phyloP scores from a whole-genome alignment of 305 asterid species.

The Plantago lanceolata region DNA sequence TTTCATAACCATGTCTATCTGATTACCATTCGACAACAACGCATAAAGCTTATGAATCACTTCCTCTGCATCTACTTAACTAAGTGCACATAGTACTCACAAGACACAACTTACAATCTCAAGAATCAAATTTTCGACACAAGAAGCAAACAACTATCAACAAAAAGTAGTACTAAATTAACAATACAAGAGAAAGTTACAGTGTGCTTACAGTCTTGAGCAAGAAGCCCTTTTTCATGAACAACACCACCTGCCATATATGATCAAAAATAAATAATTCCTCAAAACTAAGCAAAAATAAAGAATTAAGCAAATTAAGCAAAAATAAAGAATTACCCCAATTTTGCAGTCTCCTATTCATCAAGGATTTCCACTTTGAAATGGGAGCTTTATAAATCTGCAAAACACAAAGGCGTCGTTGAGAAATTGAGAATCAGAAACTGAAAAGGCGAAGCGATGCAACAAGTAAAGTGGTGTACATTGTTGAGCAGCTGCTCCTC shows the following conservation, averaged over 20 bases:
- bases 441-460: too few species aligned
- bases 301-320: neutral
- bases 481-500: conserved; percentile 50
- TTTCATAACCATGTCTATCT: neutral
- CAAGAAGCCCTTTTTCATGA: conserved; percentile 85
- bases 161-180: neutral
- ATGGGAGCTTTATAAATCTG: conserved; percentile 74
- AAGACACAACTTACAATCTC: neutral
- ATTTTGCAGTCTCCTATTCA: conserved; percentile 79
- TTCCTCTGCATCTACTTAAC: too few species aligned
- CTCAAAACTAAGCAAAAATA: neutral
- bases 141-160: neutral
- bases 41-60: neutral
- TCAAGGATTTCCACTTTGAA: conserved; percentile 83
- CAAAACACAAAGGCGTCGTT: conserved; percentile 3
- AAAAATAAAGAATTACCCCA: conserved; percentile 53
- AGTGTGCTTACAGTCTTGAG: conserved; percentile 63
- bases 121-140: neutral
- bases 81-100: neutral
- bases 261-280: neutral
- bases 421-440: neutral
- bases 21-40: neutral
- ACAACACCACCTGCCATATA: conserved; percentile 72
- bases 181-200: neutral
- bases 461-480: conserved; percentile 29